phyloP scores from a whole-genome alignment of 768 basidiomycete species.

The Sistotremastrum suecicum region DNA sequence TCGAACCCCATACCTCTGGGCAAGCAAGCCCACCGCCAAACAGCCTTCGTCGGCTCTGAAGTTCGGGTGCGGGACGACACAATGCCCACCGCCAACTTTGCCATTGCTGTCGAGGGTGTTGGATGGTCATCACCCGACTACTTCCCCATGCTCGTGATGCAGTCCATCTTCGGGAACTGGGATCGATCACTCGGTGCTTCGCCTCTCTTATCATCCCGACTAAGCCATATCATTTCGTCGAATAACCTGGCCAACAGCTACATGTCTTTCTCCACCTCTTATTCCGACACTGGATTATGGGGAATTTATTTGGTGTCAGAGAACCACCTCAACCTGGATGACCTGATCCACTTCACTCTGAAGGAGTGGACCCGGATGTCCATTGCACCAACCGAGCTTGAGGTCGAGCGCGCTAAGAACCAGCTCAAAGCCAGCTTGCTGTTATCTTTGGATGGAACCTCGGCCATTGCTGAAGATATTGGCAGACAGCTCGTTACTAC shows the following conservation, averaged over 20 bases:
- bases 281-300: conserved; percentile 98
- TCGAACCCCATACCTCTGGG: conserved; percentile 81
- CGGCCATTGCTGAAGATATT: conserved; percentile 94
- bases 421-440: conserved; percentile 93
- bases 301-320: conserved; percentile 95
- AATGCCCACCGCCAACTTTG: conserved; percentile 78
- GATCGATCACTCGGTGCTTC: conserved; percentile 90
- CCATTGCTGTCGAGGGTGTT: conserved; percentile 95
- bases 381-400: conserved; percentile 63
- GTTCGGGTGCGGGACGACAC: conserved; percentile 93
- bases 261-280: conserved; percentile 98
- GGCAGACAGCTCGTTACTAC: conserved; percentile 95
- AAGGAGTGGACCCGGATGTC: conserved; percentile 96
- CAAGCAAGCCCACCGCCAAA: conserved; percentile 57
- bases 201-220: conserved; percentile 76
- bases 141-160: conserved; percentile 99
- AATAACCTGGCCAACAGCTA: conserved; percentile 98
- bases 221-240: conserved; percentile 79
- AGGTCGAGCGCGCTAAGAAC: conserved; percentile 96
- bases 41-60: conserved; percentile 84
- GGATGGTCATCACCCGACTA: conserved; percentile 98
- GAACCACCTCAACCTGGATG: conserved; percentile 88
- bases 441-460: conserved; percentile 87
- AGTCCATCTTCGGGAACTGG: conserved; percentile 98
- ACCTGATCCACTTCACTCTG: conserved; percentile 85